Base-by-base conservation (phyloP, 805 yeast genomes). In the Tetrapisispora fleetii region DNA sequence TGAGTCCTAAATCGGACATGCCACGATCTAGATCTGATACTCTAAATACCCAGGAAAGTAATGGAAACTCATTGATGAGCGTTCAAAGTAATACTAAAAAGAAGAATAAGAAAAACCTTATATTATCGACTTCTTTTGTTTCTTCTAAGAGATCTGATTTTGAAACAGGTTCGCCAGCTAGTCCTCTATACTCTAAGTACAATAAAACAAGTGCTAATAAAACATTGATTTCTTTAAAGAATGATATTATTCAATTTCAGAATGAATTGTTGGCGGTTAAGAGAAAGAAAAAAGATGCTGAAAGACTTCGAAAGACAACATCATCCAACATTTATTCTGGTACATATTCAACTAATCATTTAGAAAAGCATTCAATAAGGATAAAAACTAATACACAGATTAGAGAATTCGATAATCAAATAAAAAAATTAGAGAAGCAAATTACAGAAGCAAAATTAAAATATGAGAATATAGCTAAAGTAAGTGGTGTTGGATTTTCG, bases 311-410 rank as follows among this genome's bases (percentile, higher is more conserved):
- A 39, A 55, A 60, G 43, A 54, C 67, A 7, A 54, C 64, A 8
- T 56, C 55, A 1, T 54, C 62, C 8, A 66, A 62, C 45, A 64
- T 65, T 4, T 63, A 58, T 48, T 56, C 61, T 19, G 69, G 67
- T 19, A 55, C 59, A 3, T 67, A 67, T 39, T 64, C 68, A 2
- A 62, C 67, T 2, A 65, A 62, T n/a, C 69, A 65, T 55, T 47
- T 65, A 30, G 65, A 64, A 32, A 58, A 61, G 38, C 68, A 67
- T 52, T 62, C 69, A 1, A 52, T 59, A 55, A 58, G 64, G 33
- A 60, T 67, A 4, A 60, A 58, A 46, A 57, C 67, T 3, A 65
- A 63, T 45, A 58, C 64, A 10, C 63, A 62, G 40, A 55, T 65
- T 13, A 55, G 67, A 45, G 68, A 65, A 48, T 48, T 56, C 17